Base-by-base conservation (phyloP, 192 early-diverging fungal genomes). In the Gamsiella multidivaricata region DNA sequence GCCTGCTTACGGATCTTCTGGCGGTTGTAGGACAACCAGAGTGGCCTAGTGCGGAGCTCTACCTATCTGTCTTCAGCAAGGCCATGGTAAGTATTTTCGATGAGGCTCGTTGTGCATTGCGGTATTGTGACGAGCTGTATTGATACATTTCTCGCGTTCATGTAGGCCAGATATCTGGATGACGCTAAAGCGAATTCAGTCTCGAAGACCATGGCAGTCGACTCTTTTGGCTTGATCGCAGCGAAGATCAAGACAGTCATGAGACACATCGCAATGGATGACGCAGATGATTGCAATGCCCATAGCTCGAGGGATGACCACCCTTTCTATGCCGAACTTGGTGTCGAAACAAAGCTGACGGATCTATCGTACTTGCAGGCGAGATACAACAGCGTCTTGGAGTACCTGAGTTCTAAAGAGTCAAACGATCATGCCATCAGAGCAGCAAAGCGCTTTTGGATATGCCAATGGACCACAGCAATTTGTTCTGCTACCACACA, bases 21-120 rank as follows among this genome's bases (percentile, higher is more conserved):
- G 65, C 72, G 4, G 86, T 95, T 2, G 75, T 95, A 37, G 87
- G 90, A 20, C 89, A 91, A 17, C 95, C 95, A 3, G 94, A 96
- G 41, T 98, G 96, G 96, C 96, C 96, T 1, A 91, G 84, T 7
- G 93, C 96, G 0, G 93, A 95, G 53, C 63, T 93, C 15, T 85
- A 91, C 45, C 57, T 93, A 5, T 72, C 86, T 26, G 69, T 92
- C 11, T 90, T 92, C 43, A 91, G 87, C 37, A 87, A 86, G 36
- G 82, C 94, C 8, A 82, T 95, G 81, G 87, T 93, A 79, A 65
- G 70, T 43, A 17, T 54, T 12, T 22, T 7, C 20, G 29, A 23
- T 50, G 23, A 18, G 1, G 41, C 41, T 42, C 34, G 31, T 39
- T 1, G 8, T 39, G 22, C 17, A n/a, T 17, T 8, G n/a, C 18